Conservation (phyloP, 805 yeast genomes). For the Wickerhamomyces hampshirensis region DNA sequence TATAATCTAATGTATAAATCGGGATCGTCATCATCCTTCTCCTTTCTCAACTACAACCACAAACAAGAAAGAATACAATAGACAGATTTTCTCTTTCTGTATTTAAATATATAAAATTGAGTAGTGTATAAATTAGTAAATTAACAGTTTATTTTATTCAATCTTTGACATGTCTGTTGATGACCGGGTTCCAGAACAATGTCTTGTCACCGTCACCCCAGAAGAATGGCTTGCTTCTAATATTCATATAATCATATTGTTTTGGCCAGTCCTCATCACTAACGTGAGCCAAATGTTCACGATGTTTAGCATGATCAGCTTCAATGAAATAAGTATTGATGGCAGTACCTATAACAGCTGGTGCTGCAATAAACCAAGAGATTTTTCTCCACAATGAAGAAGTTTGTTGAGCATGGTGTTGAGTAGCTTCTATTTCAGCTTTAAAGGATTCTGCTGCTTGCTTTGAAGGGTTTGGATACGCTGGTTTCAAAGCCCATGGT, state of each 20-base stretch:
- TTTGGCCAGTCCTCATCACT: slow-evolving; percentile 91
- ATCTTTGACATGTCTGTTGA: slow-evolving; percentile 73
- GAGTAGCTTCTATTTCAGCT: slow-evolving; percentile 55
- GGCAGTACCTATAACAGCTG: slow-evolving; percentile 72
- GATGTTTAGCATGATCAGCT: slow-evolving; percentile 85
- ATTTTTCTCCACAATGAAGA: slow-evolving; percentile 82
- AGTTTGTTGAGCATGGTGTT: slow-evolving; percentile 76
- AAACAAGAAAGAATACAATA: too few relatives aligned
- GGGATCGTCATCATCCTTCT: too few relatives aligned
- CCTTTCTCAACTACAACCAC: too few relatives aligned
- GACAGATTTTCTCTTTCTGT: too few relatives aligned
- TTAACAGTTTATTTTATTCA: slow-evolving; percentile 3
- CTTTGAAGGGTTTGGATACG: slow-evolving; percentile 37
- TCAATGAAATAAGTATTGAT: slow-evolving; percentile 80
- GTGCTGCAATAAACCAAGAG: slow-evolving; percentile 74
- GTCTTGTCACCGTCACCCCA: slow-evolving; percentile 99
- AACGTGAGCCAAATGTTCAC: slow-evolving; percentile 62
- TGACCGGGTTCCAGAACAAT: slow-evolving; percentile 89
- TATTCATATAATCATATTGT: slow-evolving; percentile 87
- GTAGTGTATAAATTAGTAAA: slow-evolving; percentile 3
- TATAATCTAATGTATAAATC: background rate
- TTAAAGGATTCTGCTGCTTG: slow-evolving; percentile 62
- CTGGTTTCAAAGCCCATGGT: slow-evolving; percentile 41
- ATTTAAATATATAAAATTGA: too few relatives aligned
- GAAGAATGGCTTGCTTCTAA: slow-evolving; percentile 84